A percentile compares a stretch with the other conserved stretches of the same genome.
Evolutionary conservation across 2,329 filamentous ascomycete genomes (phyloP).

Genomic region (Fusarium longipes): DNA sequence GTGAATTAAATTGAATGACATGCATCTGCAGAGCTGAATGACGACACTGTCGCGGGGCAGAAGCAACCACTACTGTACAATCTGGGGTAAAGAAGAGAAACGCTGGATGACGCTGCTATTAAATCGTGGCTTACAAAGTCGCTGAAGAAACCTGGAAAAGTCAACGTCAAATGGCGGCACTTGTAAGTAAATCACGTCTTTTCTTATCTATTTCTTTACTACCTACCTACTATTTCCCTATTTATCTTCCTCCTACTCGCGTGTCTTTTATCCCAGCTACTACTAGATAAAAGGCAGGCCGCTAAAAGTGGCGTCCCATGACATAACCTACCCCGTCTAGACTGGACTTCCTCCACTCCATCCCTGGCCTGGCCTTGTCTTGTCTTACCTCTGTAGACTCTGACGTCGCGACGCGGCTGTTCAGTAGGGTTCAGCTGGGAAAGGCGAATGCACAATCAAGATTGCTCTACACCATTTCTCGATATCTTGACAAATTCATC

Average conservation of each 20-base stretch:
- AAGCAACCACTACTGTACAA: constrained; percentile 16
- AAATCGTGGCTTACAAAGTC: constrained; percentile 38
- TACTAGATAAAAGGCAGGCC: no score
- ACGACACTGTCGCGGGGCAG: constrained; percentile 38
- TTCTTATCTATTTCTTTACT: not conserved
- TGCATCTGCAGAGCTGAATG: constrained; percentile 22
- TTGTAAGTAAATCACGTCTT: constrained; percentile 46
- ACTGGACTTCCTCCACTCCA: constrained; percentile 20
- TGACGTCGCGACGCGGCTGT: constrained; percentile 42
- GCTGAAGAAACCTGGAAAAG: constrained; percentile 39
- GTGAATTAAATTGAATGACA: constrained; percentile 7
- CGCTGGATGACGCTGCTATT: constrained; percentile 48
- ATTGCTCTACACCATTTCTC: constrained; percentile 5
- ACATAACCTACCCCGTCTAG: constrained; percentile 37
- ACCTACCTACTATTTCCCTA: not conserved
- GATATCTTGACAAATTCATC: not conserved
- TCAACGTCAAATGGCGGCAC: constrained; percentile 49
- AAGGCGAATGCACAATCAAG: constrained; percentile 11
- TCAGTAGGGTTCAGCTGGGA: constrained; percentile 17
- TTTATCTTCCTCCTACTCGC: not conserved
- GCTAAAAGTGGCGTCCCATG: constrained; percentile 41
- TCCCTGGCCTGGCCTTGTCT: constrained; percentile 17
- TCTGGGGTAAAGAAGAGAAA: constrained; percentile 27
- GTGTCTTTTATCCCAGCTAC: not conserved
- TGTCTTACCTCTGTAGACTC: constrained; percentile 28